Evolutionary conservation across 2,329 filamentous ascomycete species (phyloP).

Genomic region (Alternaria gaisen): DNA sequence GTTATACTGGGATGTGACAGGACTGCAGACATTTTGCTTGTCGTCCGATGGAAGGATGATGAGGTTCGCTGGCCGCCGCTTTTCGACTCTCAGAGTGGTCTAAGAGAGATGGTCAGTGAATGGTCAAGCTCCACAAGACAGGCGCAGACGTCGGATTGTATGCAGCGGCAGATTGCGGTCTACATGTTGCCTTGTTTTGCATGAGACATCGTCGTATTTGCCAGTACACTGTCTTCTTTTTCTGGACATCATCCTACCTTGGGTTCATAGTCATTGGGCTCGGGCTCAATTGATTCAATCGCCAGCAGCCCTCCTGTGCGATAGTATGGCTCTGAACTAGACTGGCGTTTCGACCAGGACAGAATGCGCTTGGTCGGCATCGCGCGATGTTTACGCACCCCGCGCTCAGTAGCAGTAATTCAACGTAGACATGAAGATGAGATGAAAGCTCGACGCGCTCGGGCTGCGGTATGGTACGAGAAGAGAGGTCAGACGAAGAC

Average conservation of each 20-base stretch:
- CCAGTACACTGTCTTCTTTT: conserved; percentile 37
- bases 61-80: conserved; percentile 43
- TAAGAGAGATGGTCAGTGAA: conserved; percentile 43
- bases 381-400: conserved; percentile 9
- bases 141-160: conserved; percentile 26
- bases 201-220: conserved; percentile 45
- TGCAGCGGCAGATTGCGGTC: conserved; percentile 24
- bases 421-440: conserved; percentile 15
- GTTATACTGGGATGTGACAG: conserved; percentile 42
- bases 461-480: neutral
- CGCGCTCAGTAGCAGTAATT: conserved; percentile 7
- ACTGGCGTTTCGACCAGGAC: conserved; percentile 56
- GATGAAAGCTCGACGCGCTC: conserved; percentile 2
- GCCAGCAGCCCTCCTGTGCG: conserved; percentile 52
- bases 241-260: conserved; percentile 42
- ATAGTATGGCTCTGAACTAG: conserved; percentile 46
- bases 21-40: conserved; percentile 30
- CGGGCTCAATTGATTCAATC: conserved; percentile 37
- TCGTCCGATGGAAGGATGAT: conserved; percentile 38
- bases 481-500: neutral
- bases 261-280: conserved; percentile 25
- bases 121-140: conserved; percentile 42
- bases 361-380: conserved; percentile 56
- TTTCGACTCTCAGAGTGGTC: conserved; percentile 31
- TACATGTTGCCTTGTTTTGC: conserved; percentile 32